Evolutionary conservation across 129 eudicot genomes (phyloP).

Genomic region (Artemisia argyi): DNA sequence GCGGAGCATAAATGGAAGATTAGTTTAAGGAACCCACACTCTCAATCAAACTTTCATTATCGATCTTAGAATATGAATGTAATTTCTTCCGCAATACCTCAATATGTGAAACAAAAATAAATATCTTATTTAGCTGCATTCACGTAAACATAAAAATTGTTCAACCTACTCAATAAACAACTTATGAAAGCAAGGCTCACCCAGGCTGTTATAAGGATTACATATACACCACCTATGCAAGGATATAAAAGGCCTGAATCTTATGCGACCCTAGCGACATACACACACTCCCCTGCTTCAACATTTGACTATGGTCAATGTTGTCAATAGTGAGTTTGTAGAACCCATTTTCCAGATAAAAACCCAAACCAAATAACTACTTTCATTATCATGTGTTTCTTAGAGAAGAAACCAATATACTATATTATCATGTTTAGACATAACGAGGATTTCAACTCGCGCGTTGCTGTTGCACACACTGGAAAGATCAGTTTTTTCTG

Average conservation of each 20-base stretch:
- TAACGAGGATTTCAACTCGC: too few relatives aligned
- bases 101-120: constrained; percentile 37
- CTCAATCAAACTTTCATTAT: constrained; percentile 92
- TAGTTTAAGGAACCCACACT: constrained; percentile 86
- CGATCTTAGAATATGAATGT: constrained; percentile 88
- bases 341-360: constrained; percentile 78
- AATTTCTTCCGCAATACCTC: constrained; percentile 95
- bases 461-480: too few relatives aligned
- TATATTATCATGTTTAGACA: too few relatives aligned
- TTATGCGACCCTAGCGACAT: constrained; percentile 71
- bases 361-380: neutral
- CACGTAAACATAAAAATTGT: too few relatives aligned
- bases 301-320: constrained; percentile 93
- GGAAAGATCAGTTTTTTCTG: too few relatives aligned
- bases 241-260: constrained; percentile 92
- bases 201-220: constrained; percentile 97
- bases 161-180: neutral
- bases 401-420: neutral
- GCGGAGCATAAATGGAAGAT: constrained; percentile 93
- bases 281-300: constrained; percentile 91
- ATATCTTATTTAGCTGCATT: too few relatives aligned
- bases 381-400: neutral
- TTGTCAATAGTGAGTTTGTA: constrained; percentile 98
- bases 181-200: constrained; percentile 32
- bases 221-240: constrained; percentile 94